Percentiles rank a stretch among this genome's conserved stretches.
These are phyloP conservation scores for Pulveroboletus sp. DNA, from an alignment of 768 basidiomycete species.

Conservation along the genomic window DNA sequence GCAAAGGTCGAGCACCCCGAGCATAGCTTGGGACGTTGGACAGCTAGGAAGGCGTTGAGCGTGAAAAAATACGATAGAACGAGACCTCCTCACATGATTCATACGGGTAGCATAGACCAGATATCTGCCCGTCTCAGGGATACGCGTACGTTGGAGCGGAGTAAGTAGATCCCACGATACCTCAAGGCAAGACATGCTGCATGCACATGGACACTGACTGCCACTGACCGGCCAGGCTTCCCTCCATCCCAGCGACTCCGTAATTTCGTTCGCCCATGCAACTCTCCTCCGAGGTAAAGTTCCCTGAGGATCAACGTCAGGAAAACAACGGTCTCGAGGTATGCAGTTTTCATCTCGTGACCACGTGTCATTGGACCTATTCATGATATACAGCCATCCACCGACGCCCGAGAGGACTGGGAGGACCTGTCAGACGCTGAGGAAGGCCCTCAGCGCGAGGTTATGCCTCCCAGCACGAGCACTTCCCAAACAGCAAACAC, in stretches of 20 bases:
- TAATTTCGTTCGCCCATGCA: slow-evolving; percentile 10
- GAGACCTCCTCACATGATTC: too few relatives aligned
- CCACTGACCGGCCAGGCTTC: too few relatives aligned
- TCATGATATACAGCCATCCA: neutral
- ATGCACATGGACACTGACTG: too few relatives aligned
- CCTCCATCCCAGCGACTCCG: neutral
- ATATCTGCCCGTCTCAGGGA: too few relatives aligned
- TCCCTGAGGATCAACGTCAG: neutral
- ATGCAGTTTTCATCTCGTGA: neutral
- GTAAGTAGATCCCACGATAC: too few relatives aligned
- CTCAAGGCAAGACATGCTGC: too few relatives aligned
- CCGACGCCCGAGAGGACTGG: slow-evolving; percentile 27
- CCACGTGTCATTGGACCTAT: neutral
- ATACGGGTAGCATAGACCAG: too few relatives aligned
- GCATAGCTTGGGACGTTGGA: too few relatives aligned
- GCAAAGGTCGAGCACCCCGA: too few relatives aligned
- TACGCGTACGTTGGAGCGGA: neutral
- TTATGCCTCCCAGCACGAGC: slow-evolving; percentile 1
- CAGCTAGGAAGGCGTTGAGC: too few relatives aligned
- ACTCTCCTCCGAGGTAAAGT: neutral
- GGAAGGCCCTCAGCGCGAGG: slow-evolving; percentile 8
- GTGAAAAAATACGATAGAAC: too few relatives aligned
- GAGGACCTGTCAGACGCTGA: slow-evolving; percentile 30
- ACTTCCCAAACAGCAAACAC: slow-evolving; percentile 10
- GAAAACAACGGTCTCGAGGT: slow-evolving; percentile 8